These are phyloP conservation scores for Syzygium aqueum DNA, from an alignment of 345 rosid species.

Conservation along the genomic window DNA sequence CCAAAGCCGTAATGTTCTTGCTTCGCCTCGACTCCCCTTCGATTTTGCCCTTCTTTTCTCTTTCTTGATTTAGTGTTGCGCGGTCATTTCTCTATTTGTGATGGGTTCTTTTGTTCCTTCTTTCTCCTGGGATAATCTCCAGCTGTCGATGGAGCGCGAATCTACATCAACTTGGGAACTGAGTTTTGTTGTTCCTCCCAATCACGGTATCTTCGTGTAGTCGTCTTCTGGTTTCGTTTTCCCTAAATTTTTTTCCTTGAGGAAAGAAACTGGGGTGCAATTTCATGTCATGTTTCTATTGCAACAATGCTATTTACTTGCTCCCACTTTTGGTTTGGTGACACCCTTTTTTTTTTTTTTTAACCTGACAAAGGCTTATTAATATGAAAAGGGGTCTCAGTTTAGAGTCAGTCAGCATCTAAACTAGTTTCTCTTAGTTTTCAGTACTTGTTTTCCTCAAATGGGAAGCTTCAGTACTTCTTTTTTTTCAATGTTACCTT, in stretches of 20 bases:
- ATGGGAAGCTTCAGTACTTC: background rate
- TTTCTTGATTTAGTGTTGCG: background rate
- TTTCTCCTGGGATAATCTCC: background rate
- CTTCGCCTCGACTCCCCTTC: background rate
- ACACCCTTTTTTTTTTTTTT: background rate
- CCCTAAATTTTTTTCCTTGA: background rate
- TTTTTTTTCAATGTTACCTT: background rate
- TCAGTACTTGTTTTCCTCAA: background rate
- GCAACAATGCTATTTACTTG: background rate
- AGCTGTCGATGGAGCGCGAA: slow-evolving; percentile 91
- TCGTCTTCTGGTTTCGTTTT: background rate
- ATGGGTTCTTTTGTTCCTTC: background rate
- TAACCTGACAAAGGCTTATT: background rate
- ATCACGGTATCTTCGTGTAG: slow-evolving; percentile 49
- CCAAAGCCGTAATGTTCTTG: slow-evolving; percentile 54
- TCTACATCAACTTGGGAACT: slow-evolving; percentile 85
- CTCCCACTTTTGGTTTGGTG: background rate
- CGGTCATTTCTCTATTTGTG: background rate
- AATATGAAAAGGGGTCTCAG: background rate
- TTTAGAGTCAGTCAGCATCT: background rate
- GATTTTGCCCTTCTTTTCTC: background rate
- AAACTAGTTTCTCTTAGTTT: background rate
- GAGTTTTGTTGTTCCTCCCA: slow-evolving; percentile 95
- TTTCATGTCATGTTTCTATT: background rate
- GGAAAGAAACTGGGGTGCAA: background rate